Base-by-base conservation (phyloP, 306 rosid species). In the Inga laurina region DNA sequence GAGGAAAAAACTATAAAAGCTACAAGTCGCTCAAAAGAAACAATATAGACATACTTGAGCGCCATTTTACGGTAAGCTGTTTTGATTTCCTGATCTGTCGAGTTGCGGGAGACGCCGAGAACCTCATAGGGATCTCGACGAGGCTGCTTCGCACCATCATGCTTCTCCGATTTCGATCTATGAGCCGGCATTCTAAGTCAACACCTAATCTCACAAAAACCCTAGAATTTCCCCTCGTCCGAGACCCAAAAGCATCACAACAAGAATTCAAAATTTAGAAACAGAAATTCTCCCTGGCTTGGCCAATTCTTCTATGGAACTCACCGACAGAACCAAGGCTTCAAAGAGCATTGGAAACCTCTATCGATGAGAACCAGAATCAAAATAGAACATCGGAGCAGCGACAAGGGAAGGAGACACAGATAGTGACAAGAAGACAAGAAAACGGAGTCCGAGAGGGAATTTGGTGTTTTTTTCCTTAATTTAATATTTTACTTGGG, bases 71-170 rank as follows among this genome's bases (percentile, higher is more conserved):
- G 88, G 83, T 97, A 94, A 46, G 98, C 98, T 73, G 93, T 84
- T 80, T 94, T 97, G 88, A 97, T 97, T 88, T 94, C 99, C 87
- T 94, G 99, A 89, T 94, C 99, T 34, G 91, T 87, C 65, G 97
- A 92, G 93, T 74, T 92, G 82, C 91, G 87, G 3, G 91, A 89
- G 86, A 97, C 94, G 59, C 97, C 97, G 46, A 97, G 98, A n/a
- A 97, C 98, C 87, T 94, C 99, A 37, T 97, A 97, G 0, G 99
- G 97, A 80, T 97, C 99, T 43, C 98, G 93, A 83, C 98, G 97
- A 80, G 83, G 89, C 88, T 84, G 92, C 84, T 89, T 90, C 48
- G 87, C 88, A 43, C 88, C 89, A 78, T 87, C 94, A 2, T 72
- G 92, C 86, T 91, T 97, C 88, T 90, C 99, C 77, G 98, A 86